Percentiles rank a stretch among this genome's conserved stretches.
phyloP scores from a whole-genome alignment of 2,329 filamentous ascomycete species.

The Laburnicola sp. region DNA sequence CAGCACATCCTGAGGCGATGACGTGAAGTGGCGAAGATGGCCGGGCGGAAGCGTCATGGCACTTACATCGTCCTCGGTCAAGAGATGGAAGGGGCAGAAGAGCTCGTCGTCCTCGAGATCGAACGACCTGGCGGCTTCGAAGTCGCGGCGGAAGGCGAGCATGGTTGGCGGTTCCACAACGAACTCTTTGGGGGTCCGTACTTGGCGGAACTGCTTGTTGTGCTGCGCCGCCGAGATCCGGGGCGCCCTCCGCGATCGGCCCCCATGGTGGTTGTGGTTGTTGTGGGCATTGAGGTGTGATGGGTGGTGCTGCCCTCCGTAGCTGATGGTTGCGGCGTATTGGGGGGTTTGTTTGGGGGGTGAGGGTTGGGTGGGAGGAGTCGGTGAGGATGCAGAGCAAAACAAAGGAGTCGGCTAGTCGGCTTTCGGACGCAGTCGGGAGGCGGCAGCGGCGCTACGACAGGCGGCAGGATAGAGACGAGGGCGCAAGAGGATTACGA shows the following conservation, averaged over 20 bases:
- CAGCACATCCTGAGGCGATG: constrained; percentile 34
- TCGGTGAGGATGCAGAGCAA: constrained; percentile 16
- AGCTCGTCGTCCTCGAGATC: constrained; percentile 95
- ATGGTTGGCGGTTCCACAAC: constrained; percentile 76
- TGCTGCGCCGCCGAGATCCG: constrained; percentile 80
- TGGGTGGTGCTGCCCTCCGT: constrained; percentile 51
- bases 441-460: constrained; percentile 1
- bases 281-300: constrained; percentile 58
- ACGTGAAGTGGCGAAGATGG: constrained; percentile 29
- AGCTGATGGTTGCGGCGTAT: constrained; percentile 50
- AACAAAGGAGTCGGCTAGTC: constrained; percentile 24
- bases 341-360: constrained; percentile 21
- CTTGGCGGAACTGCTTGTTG: constrained; percentile 84
- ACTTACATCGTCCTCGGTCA: constrained; percentile 90
- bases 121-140: constrained; percentile 90
- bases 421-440: constrained; percentile 13
- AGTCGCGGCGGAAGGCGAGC: constrained; percentile 78
- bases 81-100: constrained; percentile 82
- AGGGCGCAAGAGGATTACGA: constrained; percentile 1
- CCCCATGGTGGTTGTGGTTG: constrained; percentile 78
- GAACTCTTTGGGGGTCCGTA: constrained; percentile 80
- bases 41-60: constrained; percentile 19
- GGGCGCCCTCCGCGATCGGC: constrained; percentile 82
- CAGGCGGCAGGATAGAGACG: not conserved
- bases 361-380: constrained; percentile 22